Percentiles rank a stretch among this genome's conserved stretches.
Evolutionary conservation across 306 rosid species (phyloP).

Genomic region (Abrus precatorius): DNA sequence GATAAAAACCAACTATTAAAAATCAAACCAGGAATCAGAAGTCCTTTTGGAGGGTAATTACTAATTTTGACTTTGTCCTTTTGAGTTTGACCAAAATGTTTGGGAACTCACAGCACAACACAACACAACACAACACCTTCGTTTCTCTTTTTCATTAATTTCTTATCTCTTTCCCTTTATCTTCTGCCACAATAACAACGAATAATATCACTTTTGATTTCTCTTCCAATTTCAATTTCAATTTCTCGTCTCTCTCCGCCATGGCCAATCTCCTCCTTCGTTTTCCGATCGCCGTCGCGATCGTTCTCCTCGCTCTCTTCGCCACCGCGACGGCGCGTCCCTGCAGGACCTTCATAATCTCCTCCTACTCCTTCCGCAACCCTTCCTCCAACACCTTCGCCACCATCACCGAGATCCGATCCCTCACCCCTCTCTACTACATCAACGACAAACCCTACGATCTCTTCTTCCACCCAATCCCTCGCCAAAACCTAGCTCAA

Average conservation of each 20-base stretch:
- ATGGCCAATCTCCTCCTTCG: conserved; percentile 42
- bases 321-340: conserved; percentile 68
- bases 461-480: conserved; percentile 36
- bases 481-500: not conserved
- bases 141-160: conserved; percentile 18
- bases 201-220: not conserved
- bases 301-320: conserved; percentile 35
- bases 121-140: too few species aligned
- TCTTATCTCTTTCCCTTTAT: not conserved
- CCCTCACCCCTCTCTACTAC: conserved; percentile 46
- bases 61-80: not conserved
- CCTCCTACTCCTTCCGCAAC: conserved; percentile 74
- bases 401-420: conserved; percentile 62
- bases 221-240: not conserved
- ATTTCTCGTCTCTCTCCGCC: conserved; percentile 25
- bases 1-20: not conserved
- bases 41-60: not conserved
- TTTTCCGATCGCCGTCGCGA: conserved; percentile 36
- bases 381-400: conserved; percentile 53
- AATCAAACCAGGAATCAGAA: not conserved
- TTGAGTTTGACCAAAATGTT: not conserved
- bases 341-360: conserved; percentile 74
- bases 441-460: conserved; percentile 43
- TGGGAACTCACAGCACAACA: not conserved
- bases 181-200: too few species aligned